Evolutionary conservation across 139 green algal species (phyloP).

Genomic region (Chlorella vulgaris): DNA sequence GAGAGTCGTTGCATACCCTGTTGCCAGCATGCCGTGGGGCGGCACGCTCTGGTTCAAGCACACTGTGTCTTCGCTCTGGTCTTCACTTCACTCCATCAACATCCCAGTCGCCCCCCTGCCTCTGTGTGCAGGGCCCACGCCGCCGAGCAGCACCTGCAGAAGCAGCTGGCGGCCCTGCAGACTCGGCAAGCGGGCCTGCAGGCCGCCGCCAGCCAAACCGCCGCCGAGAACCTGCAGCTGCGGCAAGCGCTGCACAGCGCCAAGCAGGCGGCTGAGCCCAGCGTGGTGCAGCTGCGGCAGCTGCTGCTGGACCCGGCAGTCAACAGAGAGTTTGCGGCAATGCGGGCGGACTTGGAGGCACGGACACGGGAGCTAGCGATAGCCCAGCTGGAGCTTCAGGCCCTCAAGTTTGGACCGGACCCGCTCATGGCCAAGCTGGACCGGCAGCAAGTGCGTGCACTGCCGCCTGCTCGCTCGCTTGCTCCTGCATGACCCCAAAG

Average conservation of each 20-base stretch:
- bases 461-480: too few species aligned
- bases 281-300: constrained; percentile 37
- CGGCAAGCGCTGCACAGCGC: constrained; percentile 24
- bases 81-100: neutral
- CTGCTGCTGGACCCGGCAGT: constrained; percentile 31
- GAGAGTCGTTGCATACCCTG: neutral
- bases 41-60: too few species aligned
- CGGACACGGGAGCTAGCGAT: constrained; percentile 11
- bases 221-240: constrained; percentile 17
- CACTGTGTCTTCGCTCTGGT: neutral
- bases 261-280: constrained; percentile 20
- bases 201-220: neutral
- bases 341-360: constrained; percentile 18
- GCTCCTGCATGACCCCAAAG: neutral
- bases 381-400: constrained; percentile 9
- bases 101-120: too few species aligned
- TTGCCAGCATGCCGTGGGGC: too few species aligned
- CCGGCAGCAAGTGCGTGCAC: constrained; percentile 12
- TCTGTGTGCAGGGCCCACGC: constrained; percentile 9
- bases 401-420: constrained; percentile 3
- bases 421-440: constrained; percentile 21
- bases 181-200: neutral
- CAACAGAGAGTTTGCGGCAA: constrained; percentile 14
- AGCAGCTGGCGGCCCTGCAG: constrained; percentile 22
- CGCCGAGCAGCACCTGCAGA: neutral